Evolutionary conservation across 805 yeast species (phyloP), one percentile per base, ranked within the genome.

Genomic region (Allodekkera sacchari): DNA sequence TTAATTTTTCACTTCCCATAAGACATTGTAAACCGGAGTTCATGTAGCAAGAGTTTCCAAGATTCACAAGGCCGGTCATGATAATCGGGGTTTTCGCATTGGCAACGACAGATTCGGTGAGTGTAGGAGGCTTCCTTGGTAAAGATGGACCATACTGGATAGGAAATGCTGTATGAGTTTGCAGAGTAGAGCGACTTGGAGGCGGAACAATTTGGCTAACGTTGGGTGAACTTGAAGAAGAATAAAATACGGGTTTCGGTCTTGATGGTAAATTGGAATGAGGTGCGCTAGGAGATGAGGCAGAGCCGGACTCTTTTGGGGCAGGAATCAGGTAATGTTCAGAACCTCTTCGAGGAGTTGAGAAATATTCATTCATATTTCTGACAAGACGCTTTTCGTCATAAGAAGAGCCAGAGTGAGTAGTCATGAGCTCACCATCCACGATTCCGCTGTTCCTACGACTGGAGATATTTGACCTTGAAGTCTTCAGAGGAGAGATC

Each of bases 31-130:
- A 55, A 3, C 82, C 67, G 43, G 95, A 81, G 56, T 88, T 88
- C 87, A 88, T 81, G 55, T 88, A 88, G 53, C 96, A 88, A 0
- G 95, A 82, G 47, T 89, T 89, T 3, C 96, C 95, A 39, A 88
- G 61, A 51, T 88, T 88, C 10, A 66, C 63, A 5, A 88, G 61
- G 0, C 97, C 96, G 0, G 87, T 75, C 13, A 74, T 61, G 31
- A 76, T 67, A 35, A 62, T 57, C 18, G 18, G n/a, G 14, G n/a
- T 11, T 18, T 18, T 7, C 9, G 12, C 22, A 18, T 27, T 27
- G 23, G 8, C n/a, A 17, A 17, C 5, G 22, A 19, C 14, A 19
- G 30, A 17, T n/a, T 12, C 5, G 13, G n/a, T 26, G 18, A 8
- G 31, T 4, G 3, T 9, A 16, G 17, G 5, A 13, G 23, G 19